Conservation (phyloP, 1,284 basidiomycete species). For the Volvariella volvacea region DNA sequence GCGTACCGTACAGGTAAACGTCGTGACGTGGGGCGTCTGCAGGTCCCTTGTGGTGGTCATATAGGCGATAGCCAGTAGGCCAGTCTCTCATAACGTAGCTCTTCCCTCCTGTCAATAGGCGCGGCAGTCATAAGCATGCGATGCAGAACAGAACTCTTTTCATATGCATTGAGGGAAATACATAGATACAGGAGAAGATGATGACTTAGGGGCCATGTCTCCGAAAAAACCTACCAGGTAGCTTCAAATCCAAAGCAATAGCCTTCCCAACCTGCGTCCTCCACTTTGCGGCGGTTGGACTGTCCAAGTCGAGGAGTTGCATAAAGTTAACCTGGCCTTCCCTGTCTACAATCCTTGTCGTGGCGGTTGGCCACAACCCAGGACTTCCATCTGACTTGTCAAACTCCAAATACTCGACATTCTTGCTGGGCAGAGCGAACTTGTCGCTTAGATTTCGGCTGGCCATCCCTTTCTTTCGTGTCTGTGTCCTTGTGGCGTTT, state of each 20-base stretch:
- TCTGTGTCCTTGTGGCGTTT: background rate
- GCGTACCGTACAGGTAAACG: conserved; percentile 67
- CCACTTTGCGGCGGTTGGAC: conserved; percentile 52
- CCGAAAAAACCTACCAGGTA: conserved; percentile 37
- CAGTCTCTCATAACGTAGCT: conserved; percentile 57
- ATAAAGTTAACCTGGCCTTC: conserved; percentile 68
- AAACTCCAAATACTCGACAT: conserved; percentile 48
- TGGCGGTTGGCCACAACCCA: conserved; percentile 49
- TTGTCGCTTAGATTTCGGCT: background rate
- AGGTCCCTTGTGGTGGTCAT: conserved; percentile 66
- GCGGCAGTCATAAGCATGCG: no score
- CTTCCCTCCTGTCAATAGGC: conserved; percentile 3
- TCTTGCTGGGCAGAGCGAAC: conserved; percentile 38
- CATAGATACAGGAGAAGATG: no score
- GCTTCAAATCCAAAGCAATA: conserved; percentile 44
- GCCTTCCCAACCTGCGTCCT: conserved; percentile 47
- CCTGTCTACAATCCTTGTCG: conserved; percentile 39
- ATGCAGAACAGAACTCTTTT: no score
- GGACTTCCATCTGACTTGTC: conserved; percentile 52
- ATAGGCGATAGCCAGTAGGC: conserved; percentile 66
- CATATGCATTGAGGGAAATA: background rate
- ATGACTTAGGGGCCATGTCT: no score
- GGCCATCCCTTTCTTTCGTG: no score
- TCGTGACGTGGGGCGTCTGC: conserved; percentile 55
- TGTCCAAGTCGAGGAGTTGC: conserved; percentile 42